Percentiles rank a stretch among this genome's conserved stretches.
These are phyloP conservation scores for Lentinula sp. DNA, from an alignment of 768 basidiomycete species.

Conservation along the genomic window DNA sequence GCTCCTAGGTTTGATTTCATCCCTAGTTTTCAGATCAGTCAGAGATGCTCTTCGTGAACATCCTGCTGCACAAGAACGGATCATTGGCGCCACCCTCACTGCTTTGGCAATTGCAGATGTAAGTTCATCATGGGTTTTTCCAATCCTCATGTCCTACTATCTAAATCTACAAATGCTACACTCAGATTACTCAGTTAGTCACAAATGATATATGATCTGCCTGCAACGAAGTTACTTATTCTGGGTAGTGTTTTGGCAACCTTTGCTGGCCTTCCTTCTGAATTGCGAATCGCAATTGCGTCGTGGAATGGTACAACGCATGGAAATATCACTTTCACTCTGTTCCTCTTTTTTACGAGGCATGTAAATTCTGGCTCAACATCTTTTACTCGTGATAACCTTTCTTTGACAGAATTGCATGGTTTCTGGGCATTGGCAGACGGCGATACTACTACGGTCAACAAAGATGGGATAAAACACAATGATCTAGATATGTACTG, in stretches of 20 bases:
- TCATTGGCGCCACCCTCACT: conserved; percentile 55
- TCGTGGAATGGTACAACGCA: conserved; percentile 72
- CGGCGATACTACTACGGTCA: conserved; percentile 34
- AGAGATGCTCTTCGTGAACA: conserved; percentile 52
- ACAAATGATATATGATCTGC: neutral
- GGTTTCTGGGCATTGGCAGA: conserved; percentile 49
- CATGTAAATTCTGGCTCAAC: conserved; percentile 20
- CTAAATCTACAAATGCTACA: neutral
- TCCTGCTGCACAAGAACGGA: conserved; percentile 58
- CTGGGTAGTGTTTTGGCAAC: conserved; percentile 48
- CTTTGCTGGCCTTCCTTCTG: conserved; percentile 50
- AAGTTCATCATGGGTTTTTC: conserved; percentile 16
- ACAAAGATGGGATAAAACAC: neutral
- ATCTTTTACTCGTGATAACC: neutral
- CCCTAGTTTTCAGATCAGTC: conserved; percentile 61
- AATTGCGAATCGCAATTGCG: conserved; percentile 41
- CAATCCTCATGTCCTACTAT: neutral
- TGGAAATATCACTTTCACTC: conserved; percentile 65
- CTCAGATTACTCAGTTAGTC: conserved; percentile 58
- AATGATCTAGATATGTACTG: neutral
- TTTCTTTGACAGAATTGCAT: conserved; percentile 35
- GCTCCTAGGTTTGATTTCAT: conserved; percentile 57
- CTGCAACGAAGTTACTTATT: neutral
- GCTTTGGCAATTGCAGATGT: conserved; percentile 71
- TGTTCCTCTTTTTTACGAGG: conserved; percentile 54